Base-by-base conservation (phyloP, 805 yeast species). In the Danielozyma ontarioensis region DNA sequence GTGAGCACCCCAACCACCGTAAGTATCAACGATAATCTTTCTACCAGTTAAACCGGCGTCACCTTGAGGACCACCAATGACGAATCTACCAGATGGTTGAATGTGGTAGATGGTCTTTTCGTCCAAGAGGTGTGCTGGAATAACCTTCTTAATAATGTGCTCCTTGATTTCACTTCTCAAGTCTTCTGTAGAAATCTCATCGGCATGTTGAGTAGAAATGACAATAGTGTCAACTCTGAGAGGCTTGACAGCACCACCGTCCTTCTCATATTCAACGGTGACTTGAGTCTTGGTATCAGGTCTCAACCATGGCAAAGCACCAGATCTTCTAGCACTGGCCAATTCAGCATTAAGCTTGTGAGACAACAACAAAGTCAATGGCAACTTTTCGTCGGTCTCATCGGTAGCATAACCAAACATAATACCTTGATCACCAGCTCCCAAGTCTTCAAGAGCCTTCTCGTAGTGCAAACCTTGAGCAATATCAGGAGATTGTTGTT, bases 1-100 rank as follows among this genome's bases (percentile, higher is more conserved):
- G 78, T 93, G 98, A 59, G 98, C 97, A 72, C 98, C 97, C 94
- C 98, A 94, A 59, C 98, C 98, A 76, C 98, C 98, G 74, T 93
- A 93, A 48, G 98, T 95, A 71, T 93, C 98, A 63, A 93, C 98
- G 58, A 93, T 93, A 69, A 93, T 93, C 78, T 93, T 93, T 76
- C 98, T 87, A 69, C 98, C 98, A 51, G 98, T 93, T 62, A 93
- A 75, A 77, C 98, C 98, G 50, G 98, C 98, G 66, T 93, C 98
- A 80, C 98, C 98, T 73, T 93, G 98, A 53, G 98, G 98, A 68
- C 98, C 98, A 74, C 98, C 98, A 62, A 93, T 93, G 57, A 93
- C 96, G 80, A 93, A 93, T 72, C 97, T 84, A 54, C 98, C 98
- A 46, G 97, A 88, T 55, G 98, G 98, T 73, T 93, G 98, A 62